Evolutionary conservation across 306 rosid genomes (phyloP).

Genomic region (Prunus campanulata): DNA sequence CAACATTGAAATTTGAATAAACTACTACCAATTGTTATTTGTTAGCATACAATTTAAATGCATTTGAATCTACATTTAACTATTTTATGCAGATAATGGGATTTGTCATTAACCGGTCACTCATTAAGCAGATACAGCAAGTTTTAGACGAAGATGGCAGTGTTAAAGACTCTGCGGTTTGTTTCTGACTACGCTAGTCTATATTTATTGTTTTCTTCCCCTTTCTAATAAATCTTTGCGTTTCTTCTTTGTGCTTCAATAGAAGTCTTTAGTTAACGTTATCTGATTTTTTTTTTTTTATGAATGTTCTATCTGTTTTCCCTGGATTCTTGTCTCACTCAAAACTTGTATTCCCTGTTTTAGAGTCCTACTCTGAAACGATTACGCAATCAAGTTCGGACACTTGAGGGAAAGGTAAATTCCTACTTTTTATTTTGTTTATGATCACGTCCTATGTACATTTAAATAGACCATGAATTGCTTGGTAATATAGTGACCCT

Average conservation of each 20-base stretch:
- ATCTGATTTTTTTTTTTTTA: neutral
- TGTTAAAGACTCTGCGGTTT: constrained; percentile 91
- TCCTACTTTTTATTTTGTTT: constrained; percentile 4
- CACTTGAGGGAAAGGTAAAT: constrained; percentile 73
- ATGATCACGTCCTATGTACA: neutral
- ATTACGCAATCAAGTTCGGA: constrained; percentile 62
- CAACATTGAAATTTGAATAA: constrained; percentile 18
- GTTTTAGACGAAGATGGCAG: constrained; percentile 80
- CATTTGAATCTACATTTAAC: constrained; percentile 4
- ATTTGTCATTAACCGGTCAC: constrained; percentile 59
- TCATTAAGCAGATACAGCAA: constrained; percentile 66
- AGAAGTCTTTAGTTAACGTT: constrained; percentile 7
- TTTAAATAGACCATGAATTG: neutral
- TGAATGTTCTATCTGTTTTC: neutral
- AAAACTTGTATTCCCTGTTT: constrained; percentile 16
- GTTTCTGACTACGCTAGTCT: constrained; percentile 34
- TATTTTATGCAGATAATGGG: constrained; percentile 65
- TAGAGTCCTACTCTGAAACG: constrained; percentile 72
- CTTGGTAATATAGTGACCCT: neutral
- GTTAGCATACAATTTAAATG: constrained; percentile 4
- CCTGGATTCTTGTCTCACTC: neutral
- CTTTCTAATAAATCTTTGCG: constrained; percentile 13
- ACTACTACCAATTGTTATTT: constrained; percentile 1
- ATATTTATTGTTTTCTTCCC: constrained; percentile 2
- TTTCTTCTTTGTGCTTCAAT: constrained; percentile 20